A percentile compares a stretch with the other conserved stretches of the same genome.
phyloP scores from a whole-genome alignment of 345 rosid species.

The Camelina hispida region DNA sequence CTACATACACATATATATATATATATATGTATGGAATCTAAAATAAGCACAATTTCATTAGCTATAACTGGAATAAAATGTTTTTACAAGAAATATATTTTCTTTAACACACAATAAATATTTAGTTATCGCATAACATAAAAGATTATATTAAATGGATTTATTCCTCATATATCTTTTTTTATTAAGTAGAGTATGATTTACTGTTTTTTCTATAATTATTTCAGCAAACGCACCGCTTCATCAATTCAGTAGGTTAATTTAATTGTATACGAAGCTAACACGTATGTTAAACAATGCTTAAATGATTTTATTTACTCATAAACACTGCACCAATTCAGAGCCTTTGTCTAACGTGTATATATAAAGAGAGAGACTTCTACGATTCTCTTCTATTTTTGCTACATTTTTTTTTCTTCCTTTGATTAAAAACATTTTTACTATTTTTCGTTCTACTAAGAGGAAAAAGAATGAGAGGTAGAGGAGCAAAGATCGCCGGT shows the following conservation, averaged over 20 bases:
- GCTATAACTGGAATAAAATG: not conserved
- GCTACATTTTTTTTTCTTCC: not conserved
- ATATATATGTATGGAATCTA: not conserved
- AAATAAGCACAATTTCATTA: not conserved
- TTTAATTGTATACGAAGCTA: no score
- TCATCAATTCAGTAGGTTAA: no score
- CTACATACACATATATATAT: no score
- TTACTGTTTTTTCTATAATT: not conserved
- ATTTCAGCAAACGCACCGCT: not conserved
- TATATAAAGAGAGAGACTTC: constrained; percentile 25
- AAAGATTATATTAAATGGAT: not conserved
- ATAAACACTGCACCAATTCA: not conserved
- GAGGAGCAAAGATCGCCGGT: constrained; percentile 30
- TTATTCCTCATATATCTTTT: not conserved
- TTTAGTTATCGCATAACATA: not conserved
- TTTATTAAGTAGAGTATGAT: not conserved
- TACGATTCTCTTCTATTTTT: constrained; percentile 31
- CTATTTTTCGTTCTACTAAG: constrained; percentile 15
- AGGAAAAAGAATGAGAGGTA: constrained; percentile 33
- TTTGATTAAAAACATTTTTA: constrained; percentile 2
- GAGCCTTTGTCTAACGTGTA: not conserved
- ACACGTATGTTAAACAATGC: no score
- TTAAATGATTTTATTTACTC: not conserved
- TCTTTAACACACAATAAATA: not conserved
- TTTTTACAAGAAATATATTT: not conserved